Base-by-base conservation (phyloP, 495 filamentous ascomycete genomes). In the Astrocystis sublimbata region DNA sequence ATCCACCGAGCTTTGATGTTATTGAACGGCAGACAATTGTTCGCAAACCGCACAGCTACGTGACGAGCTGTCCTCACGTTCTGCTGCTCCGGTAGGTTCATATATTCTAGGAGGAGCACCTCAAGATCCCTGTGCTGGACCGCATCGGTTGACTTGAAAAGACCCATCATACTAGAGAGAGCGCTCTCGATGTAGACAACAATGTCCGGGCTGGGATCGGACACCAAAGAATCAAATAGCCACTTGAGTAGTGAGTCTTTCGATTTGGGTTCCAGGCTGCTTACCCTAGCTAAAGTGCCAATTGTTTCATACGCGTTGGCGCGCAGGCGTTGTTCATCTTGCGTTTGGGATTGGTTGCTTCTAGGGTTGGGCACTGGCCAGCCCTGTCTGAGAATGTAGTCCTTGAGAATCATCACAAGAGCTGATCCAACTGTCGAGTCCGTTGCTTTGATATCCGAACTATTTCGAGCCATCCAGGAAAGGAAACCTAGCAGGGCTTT, bases 131-230 rank as follows among this genome's bases (percentile, higher is more conserved):
- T 28, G 47, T 46, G 58, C 71, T 68, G 60, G 69, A 62, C 52
- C 55, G 72, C 60, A 49, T 73, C 71, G 60, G 78, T 69, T 65
- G 65, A 85, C 69, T 71, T 90, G 68, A 73, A 84, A 68, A 69
- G 73, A 58, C 65, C 64, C 28, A 75, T 75, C 51, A 97, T 82
- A 55, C 87, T 92, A 42, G 91, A 91, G 2, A 98, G 77, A 4
- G 92, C 89, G 55, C 92, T 91, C 66, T 97, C 93, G 43, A 97
- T 89, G 72, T 91, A 94, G 57, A 96, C 86, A 24, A 88, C 88
- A 17, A 93, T 85, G 13, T 87, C 84, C 0, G 88, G 83, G 6
- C 86, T 91, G 2, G 86, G 83, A 68, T 98, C 93, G 63, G 90
- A 87, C 55, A 85, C 85, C n/a, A 98, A 78, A 5, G 90, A 89